Base-by-base conservation (phyloP, 306 rosid species). In the Hippophae rhamnoides region DNA sequence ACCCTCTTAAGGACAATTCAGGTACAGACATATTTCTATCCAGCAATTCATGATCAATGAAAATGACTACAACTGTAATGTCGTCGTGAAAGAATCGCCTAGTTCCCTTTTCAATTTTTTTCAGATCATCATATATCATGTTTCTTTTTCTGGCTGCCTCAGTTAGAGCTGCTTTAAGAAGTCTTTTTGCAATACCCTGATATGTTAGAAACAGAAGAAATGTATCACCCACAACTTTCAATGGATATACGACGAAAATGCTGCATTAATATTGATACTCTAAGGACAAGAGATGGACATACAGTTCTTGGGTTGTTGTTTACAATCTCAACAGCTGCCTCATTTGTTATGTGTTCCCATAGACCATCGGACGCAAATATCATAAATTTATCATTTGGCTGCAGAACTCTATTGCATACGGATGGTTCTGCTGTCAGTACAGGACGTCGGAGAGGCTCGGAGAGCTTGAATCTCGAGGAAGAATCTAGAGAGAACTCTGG, bases 331-430 rank as follows among this genome's bases (percentile, higher is more conserved):
- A 56, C 94, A 65, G 94, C 97, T 74, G 79, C 84, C 74, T 86
- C 83, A 67, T 78, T 86, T 47, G 94, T 79, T 62, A 90, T 10
- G 60, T 84, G 94, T 46, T 84, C 97, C 97, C 97, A 90, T 41
- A 90, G 97, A 4, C 97, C 95, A 41, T 86, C 94, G 9, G 97
- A 90, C 58, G 97, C 97, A 70, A 86, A 90, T 66, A 90, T 86
- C 31, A 90, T 41, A 64, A 90, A 90, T 31, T 79, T 82, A 68
- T 90, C 94, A 31, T 73, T 79, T 14, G 83, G 82, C 63, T 72
- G 80, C 64, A 86, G 69, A 62, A 73, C 86, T 81, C 83, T 80
- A 43, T 82, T 65, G 57, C 68, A 74, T 49, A 86, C 3, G n/a
- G 94, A 80, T 61, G 97, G 95, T 62, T 86, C 94, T 2, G 95